These are phyloP conservation scores for Dendrobium officinale DNA, from an alignment of 106 monocot species.

Conservation along the genomic window DNA sequence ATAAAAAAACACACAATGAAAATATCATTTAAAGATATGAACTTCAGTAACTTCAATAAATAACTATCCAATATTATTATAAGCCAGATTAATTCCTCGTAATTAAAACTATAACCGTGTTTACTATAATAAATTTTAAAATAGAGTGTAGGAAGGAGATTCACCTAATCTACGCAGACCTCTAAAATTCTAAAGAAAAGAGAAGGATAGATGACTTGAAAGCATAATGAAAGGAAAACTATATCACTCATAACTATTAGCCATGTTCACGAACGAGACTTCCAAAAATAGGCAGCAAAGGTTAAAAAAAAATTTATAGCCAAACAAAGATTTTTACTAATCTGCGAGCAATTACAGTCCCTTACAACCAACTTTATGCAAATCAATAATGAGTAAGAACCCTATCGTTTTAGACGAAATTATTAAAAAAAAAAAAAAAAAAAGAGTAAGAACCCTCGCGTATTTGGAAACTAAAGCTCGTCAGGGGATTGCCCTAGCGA, in stretches of 20 bases:
- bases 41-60: not conserved
- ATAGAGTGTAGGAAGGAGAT: not conserved
- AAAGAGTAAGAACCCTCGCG: not conserved
- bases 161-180: not conserved
- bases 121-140: no score
- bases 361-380: no score
- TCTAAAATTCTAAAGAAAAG: not conserved
- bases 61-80: no score
- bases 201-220: not conserved
- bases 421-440: not conserved
- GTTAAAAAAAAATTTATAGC: not conserved
- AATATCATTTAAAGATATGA: not conserved
- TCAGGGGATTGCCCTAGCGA: not conserved
- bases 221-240: not conserved
- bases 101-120: no score
- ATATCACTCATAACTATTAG: not conserved
- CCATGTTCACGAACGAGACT: not conserved
- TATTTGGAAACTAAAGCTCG: not conserved
- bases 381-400: not conserved
- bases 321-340: not conserved
- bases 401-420: not conserved
- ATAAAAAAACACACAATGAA: not conserved
- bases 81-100: no score
- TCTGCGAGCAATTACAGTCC: not conserved
- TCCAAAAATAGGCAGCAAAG: not conserved